phyloP scores from a whole-genome alignment of 2,329 filamentous ascomycete species.

The Dactylella cylindrospora region DNA sequence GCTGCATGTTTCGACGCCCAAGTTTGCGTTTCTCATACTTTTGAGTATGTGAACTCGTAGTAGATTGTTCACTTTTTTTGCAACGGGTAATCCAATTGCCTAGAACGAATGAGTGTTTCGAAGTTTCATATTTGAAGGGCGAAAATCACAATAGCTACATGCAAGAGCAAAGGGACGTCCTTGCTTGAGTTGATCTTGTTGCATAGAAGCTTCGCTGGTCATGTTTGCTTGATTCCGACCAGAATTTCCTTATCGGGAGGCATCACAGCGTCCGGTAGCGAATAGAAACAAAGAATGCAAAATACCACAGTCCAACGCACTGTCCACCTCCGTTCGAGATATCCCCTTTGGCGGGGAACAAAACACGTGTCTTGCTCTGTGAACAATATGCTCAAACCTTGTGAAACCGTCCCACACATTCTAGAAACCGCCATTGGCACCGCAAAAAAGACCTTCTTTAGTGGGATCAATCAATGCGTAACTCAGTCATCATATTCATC shows the following conservation, averaged over 20 bases:
- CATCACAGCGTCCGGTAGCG: too few species aligned
- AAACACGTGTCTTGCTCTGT: too few species aligned
- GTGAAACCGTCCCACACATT: too few species aligned
- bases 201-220: neutral
- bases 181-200: slow-evolving; percentile 19
- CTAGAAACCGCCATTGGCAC: too few species aligned
- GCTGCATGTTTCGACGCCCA: slow-evolving; percentile 36
- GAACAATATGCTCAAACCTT: too few species aligned
- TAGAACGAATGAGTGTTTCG: slow-evolving; percentile 41
- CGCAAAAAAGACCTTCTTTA: too few species aligned
- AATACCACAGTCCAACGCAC: too few species aligned
- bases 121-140: slow-evolving; percentile 33
- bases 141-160: slow-evolving; percentile 7
- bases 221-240: slow-evolving; percentile 33
- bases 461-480: too few species aligned
- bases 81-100: slow-evolving; percentile 20
- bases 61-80: slow-evolving; percentile 5
- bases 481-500: too few species aligned
- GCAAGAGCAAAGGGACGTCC: neutral
- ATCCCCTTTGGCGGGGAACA: too few species aligned
- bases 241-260: slow-evolving; percentile 21
- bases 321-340: too few species aligned
- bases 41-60: slow-evolving; percentile 5
- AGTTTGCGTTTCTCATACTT: slow-evolving; percentile 37
- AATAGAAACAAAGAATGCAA: too few species aligned